These are phyloP conservation scores for Fusarium siculi DNA, from an alignment of 2,329 filamentous ascomycete species.

Conservation along the genomic window DNA sequence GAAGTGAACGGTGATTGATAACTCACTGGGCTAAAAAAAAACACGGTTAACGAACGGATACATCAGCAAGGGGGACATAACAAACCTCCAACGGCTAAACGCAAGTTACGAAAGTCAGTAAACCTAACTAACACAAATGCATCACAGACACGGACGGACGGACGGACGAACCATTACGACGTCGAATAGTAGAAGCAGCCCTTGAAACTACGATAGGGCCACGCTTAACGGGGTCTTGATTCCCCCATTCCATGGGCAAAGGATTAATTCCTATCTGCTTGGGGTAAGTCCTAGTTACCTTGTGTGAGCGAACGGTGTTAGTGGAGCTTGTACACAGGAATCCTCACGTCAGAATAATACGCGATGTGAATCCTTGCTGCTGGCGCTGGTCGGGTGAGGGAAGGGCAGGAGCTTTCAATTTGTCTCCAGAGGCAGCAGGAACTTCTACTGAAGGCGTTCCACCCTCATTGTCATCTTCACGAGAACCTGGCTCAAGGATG, in stretches of 20 bases:
- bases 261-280: constrained; percentile 94
- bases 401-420: constrained; percentile 40
- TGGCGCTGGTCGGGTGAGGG: constrained; percentile 52
- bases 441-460: constrained; percentile 22
- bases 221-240: constrained; percentile 76
- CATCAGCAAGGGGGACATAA: constrained; percentile 28
- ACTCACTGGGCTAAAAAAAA: constrained; percentile 52
- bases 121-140: constrained; percentile 7
- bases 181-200: constrained; percentile 77
- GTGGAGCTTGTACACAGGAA: neutral
- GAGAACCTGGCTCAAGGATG: constrained; percentile 18
- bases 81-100: constrained; percentile 67
- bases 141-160: constrained; percentile 2
- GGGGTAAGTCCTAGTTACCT: constrained; percentile 76
- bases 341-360: constrained; percentile 65
- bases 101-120: constrained; percentile 24
- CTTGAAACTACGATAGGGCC: constrained; percentile 91
- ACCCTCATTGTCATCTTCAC: constrained; percentile 10
- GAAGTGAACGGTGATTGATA: neutral
- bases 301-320: constrained; percentile 19
- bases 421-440: constrained; percentile 18
- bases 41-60: constrained; percentile 36
- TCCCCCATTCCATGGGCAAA: constrained; percentile 88
- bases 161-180: constrained; percentile 75
- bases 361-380: constrained; percentile 61